phyloP scores from a whole-genome alignment of 441 rosid species.

The Mallotus japonicus region DNA sequence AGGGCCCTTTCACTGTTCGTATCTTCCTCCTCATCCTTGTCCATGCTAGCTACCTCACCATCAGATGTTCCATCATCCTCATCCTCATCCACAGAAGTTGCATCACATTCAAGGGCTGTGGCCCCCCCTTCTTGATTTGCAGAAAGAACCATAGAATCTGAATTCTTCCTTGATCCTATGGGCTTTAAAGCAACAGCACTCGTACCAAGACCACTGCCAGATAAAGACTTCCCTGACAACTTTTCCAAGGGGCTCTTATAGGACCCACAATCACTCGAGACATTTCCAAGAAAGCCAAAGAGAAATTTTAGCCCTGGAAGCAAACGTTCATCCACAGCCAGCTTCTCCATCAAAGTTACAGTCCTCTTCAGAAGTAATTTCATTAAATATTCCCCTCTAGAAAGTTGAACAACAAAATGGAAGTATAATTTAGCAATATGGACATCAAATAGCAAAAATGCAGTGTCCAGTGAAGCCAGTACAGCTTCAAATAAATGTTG shows the following conservation, averaged over 20 bases:
- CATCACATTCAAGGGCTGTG: constrained; percentile 88
- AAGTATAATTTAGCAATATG: constrained; percentile 78
- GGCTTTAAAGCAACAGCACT: constrained; percentile 62
- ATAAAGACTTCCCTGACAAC: constrained; percentile 50
- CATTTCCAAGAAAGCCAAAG: constrained; percentile 81
- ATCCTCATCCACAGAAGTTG: constrained; percentile 96
- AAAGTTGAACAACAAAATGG: constrained; percentile 82
- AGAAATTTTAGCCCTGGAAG: constrained; percentile 91
- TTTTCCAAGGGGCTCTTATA: constrained; percentile 50
- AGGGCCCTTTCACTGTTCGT: constrained; percentile 88
- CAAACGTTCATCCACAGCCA: constrained; percentile 66
- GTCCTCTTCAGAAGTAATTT: constrained; percentile 71
- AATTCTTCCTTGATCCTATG: constrained; percentile 67
- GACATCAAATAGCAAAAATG: constrained; percentile 85
- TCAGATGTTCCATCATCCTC: constrained; percentile 99
- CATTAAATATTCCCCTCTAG: constrained; percentile 65
- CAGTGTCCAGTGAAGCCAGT: constrained; percentile 73
- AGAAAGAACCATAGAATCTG: constrained; percentile 74
- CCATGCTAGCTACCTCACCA: constrained; percentile 98
- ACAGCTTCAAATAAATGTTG: constrained; percentile 88
- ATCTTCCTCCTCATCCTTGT: constrained; percentile 99
- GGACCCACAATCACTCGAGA: constrained; percentile 68
- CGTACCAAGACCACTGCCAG: constrained; percentile 40
- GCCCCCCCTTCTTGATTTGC: constrained; percentile 80
- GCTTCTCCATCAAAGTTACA: constrained; percentile 74